Evolutionary conservation across 1,139 yeast species (phyloP).

Genomic region (Yamadazyma oceani): DNA sequence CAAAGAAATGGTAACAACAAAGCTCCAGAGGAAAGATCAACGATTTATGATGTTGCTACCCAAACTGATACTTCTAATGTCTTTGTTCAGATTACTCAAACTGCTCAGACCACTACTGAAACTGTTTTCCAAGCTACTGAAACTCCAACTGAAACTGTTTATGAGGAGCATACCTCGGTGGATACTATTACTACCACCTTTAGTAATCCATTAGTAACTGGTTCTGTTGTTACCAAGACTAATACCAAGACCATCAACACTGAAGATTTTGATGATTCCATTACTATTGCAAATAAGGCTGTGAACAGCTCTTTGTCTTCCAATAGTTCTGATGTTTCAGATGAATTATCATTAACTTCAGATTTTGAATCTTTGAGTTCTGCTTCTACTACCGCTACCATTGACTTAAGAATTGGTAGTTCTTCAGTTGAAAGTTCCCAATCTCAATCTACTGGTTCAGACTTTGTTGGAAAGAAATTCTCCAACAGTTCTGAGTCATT

Average conservation of each 20-base stretch:
- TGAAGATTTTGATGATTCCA: conserved; percentile 7
- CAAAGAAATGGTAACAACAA: neutral
- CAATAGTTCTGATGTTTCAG: neutral
- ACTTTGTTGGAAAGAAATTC: conserved; percentile 10
- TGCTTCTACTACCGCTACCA: conserved; percentile 11
- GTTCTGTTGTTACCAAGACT: conserved; percentile 14
- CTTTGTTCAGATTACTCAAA: conserved; percentile 13
- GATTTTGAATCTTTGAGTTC: neutral
- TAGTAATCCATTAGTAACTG: conserved; percentile 25
- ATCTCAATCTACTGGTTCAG: conserved; percentile 3
- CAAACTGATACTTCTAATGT: conserved; percentile 18
- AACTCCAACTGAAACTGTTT: conserved; percentile 19
- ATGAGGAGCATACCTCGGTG: conserved; percentile 17
- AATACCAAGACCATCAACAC: conserved; percentile 12
- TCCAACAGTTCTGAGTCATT: conserved; percentile 8
- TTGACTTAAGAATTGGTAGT: conserved; percentile 20
- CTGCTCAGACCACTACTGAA: conserved; percentile 27
- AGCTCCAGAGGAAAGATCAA: conserved; percentile 9
- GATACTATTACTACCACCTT: conserved; percentile 21
- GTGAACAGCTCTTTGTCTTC: conserved; percentile 1
- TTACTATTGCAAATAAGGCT: conserved; percentile 6
- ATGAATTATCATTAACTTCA: too few relatives aligned
- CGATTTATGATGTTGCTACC: conserved; percentile 18
- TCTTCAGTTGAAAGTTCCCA: conserved; percentile 4
- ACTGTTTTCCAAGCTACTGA: conserved; percentile 25